Conservation (phyloP, 2,329 filamentous ascomycete genomes). For the Aspergillus tubingensis region DNA sequence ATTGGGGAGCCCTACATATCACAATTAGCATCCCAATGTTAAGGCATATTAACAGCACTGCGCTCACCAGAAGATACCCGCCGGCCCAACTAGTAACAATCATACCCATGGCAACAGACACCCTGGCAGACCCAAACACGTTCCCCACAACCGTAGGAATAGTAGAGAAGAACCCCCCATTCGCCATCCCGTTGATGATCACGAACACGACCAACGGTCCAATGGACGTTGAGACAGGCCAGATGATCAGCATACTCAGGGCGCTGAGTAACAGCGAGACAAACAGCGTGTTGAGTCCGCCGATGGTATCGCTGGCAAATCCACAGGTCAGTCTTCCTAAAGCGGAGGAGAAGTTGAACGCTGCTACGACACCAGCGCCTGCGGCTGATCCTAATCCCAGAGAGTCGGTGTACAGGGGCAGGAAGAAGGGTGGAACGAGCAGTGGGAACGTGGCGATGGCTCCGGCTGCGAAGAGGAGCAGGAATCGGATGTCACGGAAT, state of each 20-base stretch:
- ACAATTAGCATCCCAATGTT: neutral
- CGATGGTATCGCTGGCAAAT: conserved; percentile 56
- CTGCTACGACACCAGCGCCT: conserved; percentile 61
- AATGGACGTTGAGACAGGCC: conserved; percentile 60
- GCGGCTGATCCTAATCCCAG: conserved; percentile 56
- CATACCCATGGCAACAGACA: conserved; percentile 63
- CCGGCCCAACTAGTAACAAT: conserved; percentile 62
- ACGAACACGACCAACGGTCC: conserved; percentile 59
- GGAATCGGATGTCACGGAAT: conserved; percentile 56
- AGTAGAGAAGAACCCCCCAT: conserved; percentile 65
- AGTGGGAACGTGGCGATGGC: conserved; percentile 62
- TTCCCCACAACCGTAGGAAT: conserved; percentile 65
- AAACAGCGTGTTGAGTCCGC: conserved; percentile 58
- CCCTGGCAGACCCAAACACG: conserved; percentile 58
- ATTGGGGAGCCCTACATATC: conserved; percentile 56
- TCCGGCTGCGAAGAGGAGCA: conserved; percentile 56
- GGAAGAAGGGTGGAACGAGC: conserved; percentile 63
- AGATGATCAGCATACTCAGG: conserved; percentile 61
- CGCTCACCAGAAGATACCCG: conserved; percentile 61
- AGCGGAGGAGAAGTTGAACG: conserved; percentile 63
- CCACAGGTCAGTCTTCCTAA: conserved; percentile 59
- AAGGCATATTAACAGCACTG: neutral
- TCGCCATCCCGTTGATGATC: conserved; percentile 61
- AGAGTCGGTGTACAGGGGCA: conserved; percentile 58
- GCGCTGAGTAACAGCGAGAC: conserved; percentile 55